A percentile compares a stretch with the other conserved stretches of the same genome.
phyloP scores from a whole-genome alignment of 2,329 filamentous ascomycete genomes.

The Ophiostoma fasciatum region DNA sequence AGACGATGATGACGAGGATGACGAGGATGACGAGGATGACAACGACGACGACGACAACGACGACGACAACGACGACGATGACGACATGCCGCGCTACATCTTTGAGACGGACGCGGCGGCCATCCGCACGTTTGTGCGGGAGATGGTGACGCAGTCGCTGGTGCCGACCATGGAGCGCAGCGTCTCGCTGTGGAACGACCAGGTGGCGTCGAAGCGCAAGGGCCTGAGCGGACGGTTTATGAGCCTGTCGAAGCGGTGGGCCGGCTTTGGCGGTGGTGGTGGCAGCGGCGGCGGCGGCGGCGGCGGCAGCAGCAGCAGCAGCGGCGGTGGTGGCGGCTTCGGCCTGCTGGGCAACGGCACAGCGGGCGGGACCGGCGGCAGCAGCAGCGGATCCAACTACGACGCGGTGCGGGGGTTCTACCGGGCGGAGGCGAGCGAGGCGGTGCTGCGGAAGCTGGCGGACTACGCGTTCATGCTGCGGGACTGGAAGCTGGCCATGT shows the following conservation, averaged over 20 bases:
- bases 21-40: constrained; percentile 54
- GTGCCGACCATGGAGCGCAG: constrained; percentile 93
- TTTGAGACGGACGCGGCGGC: constrained; percentile 87
- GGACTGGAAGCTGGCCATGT: constrained; percentile 86
- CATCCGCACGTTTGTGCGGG: constrained; percentile 76
- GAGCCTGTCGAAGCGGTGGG: constrained; percentile 81
- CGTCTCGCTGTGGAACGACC: constrained; percentile 89
- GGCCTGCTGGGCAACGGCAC: too few species aligned
- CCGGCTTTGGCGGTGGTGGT: constrained; percentile 51
- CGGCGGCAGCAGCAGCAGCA: constrained; percentile 26
- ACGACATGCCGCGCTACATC: constrained; percentile 61
- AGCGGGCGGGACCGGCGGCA: constrained; percentile 37
- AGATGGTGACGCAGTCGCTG: constrained; percentile 90
- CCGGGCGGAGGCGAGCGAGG: constrained; percentile 68
- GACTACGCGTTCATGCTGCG: constrained; percentile 96
- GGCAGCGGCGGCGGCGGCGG: constrained; percentile 16
- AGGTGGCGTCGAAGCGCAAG: constrained; percentile 77
- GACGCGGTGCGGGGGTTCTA: constrained; percentile 79
- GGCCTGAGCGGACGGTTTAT: constrained; percentile 90
- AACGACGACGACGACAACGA: constrained; percentile 53
- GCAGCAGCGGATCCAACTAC: constrained; percentile 42
- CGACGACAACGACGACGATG: constrained; percentile 48
- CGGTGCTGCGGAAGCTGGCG: constrained; percentile 80
- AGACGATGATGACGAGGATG: not conserved
- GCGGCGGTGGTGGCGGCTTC: constrained; percentile 51